Conservation (phyloP, 2,329 filamentous ascomycete species). For the Xylaria arbuscula region DNA sequence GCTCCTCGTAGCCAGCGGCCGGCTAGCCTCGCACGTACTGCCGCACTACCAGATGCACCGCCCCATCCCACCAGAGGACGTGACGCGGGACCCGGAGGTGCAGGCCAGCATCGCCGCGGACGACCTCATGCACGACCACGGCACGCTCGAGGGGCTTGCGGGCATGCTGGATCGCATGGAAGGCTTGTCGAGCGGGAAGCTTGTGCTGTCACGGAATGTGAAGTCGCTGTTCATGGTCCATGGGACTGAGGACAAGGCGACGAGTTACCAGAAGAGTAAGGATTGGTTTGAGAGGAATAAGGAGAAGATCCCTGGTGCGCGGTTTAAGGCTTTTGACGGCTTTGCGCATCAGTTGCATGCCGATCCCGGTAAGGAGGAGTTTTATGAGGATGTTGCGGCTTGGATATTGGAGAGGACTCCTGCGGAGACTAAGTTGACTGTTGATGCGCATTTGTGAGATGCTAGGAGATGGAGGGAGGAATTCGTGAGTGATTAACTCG, state of each 20-base stretch:
- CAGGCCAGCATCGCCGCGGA: conserved; percentile 72
- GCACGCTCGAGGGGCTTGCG: conserved; percentile 83
- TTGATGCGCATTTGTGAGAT: conserved; percentile 42
- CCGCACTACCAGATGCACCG: conserved; percentile 75
- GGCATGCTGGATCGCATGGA: conserved; percentile 80
- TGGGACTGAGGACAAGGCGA: conserved; percentile 78
- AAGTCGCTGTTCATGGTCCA: conserved; percentile 77
- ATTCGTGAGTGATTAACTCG: no score
- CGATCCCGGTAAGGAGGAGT: conserved; percentile 66
- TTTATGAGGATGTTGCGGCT: conserved; percentile 68
- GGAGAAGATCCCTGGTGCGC: conserved; percentile 71
- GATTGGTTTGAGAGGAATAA: conserved; percentile 68
- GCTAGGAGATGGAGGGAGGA: no score
- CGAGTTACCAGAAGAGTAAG: conserved; percentile 72
- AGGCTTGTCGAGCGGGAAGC: conserved; percentile 66
- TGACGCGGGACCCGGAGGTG: conserved; percentile 75
- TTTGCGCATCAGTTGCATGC: conserved; percentile 80
- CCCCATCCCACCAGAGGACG: conserved; percentile 69
- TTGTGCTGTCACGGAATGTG: conserved; percentile 64
- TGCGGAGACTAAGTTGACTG: conserved; percentile 14
- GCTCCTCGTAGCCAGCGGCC: conserved; percentile 72
- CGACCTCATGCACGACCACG: conserved; percentile 80
- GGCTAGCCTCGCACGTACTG: conserved; percentile 73
- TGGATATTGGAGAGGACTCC: conserved; percentile 69
- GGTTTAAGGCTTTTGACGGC: conserved; percentile 78